Conservation (phyloP, 2,329 filamentous ascomycete species). For the Penicillium expansum region DNA sequence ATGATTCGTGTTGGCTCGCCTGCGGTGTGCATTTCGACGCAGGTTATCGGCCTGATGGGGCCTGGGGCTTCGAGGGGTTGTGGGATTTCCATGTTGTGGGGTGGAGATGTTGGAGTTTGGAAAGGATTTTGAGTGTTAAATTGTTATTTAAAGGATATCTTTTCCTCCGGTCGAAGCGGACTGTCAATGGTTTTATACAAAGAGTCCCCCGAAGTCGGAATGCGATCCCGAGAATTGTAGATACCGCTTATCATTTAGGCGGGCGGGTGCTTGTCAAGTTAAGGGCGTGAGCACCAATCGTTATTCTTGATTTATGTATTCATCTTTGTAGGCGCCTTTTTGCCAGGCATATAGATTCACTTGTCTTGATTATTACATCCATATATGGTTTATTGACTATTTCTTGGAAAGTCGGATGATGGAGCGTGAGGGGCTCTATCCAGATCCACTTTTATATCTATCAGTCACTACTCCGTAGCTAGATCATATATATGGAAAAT, state of each 20-base stretch:
- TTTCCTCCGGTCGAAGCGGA: background rate
- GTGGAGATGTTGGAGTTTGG: background rate
- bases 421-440: background rate
- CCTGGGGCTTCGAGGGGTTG: constrained; percentile 2
- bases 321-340: background rate
- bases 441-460: background rate
- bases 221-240: background rate
- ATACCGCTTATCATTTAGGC: background rate
- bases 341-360: background rate
- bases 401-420: background rate
- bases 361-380: background rate
- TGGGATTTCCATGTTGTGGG: background rate
- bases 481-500: background rate
- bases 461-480: background rate
- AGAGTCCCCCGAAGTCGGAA: background rate
- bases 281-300: background rate
- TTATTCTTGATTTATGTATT: background rate
- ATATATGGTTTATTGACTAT: background rate
- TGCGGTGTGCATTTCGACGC: constrained; percentile 49
- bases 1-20: constrained; percentile 52
- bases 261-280: background rate
- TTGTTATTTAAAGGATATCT: background rate
- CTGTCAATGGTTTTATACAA: background rate
- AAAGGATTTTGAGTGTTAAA: background rate
- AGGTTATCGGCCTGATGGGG: constrained; percentile 23